Conservation (phyloP, 352 stramenopile genomes). For the Phytophthora sp. region DNA sequence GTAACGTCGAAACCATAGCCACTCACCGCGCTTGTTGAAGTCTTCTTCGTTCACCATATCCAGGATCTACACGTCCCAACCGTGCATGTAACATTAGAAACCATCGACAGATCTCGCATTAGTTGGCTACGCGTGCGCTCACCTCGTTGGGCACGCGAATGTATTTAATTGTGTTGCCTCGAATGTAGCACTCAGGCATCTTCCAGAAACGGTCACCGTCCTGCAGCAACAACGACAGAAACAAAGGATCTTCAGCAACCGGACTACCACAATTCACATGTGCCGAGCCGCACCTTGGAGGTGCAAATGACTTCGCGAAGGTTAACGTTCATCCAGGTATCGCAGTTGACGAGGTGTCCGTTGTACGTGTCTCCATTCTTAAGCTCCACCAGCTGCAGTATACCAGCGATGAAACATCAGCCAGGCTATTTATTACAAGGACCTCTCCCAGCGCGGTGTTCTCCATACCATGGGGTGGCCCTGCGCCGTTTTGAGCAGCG, state of each 20-base stretch:
- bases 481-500: conserved; percentile 95
- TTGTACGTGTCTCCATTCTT: conserved; percentile 99
- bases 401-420: conserved; percentile 1
- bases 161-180: conserved; percentile 99
- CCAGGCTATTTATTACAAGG: not conserved
- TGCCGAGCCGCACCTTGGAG: conserved; percentile 71
- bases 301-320: conserved; percentile 99
- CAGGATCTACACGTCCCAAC: conserved; percentile 70
- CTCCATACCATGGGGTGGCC: conserved; percentile 91
- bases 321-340: conserved; percentile 99
- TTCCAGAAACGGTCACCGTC: conserved; percentile 98
- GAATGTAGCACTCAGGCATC: conserved; percentile 98
- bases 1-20: conserved; percentile 3
- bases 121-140: not conserved
- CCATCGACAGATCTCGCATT: not conserved
- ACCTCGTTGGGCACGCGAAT: conserved; percentile 97
- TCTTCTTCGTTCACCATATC: conserved; percentile 96
- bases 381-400: conserved; percentile 95
- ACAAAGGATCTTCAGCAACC: not conserved
- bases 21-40: conserved; percentile 75
- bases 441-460: not conserved
- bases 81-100: conserved; percentile 3
- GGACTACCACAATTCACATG: not conserved
- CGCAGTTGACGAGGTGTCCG: conserved; percentile 96
- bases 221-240: conserved; percentile 42